phyloP scores from a whole-genome alignment of 176 grass and related monocot genomes.

The Zoysia japonica region DNA sequence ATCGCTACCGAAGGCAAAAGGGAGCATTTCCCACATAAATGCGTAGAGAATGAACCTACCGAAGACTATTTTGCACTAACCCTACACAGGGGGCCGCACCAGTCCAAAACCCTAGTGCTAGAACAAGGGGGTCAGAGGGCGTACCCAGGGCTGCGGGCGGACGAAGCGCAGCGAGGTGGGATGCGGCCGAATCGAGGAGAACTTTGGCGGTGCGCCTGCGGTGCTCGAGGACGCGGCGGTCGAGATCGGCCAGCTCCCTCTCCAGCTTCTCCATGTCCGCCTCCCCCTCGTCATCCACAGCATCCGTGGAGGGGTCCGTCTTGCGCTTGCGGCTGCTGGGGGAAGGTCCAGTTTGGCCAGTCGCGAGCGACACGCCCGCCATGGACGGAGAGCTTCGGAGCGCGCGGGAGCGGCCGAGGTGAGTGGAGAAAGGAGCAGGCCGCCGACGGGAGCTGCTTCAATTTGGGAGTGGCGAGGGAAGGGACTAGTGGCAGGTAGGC shows the following conservation, averaged over 20 bases:
- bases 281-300: slow-evolving; percentile 24
- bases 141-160: slow-evolving; percentile 36
- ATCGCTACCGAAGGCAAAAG: too few relatives aligned
- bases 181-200: slow-evolving; percentile 1
- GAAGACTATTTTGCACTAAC: too few relatives aligned
- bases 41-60: too few relatives aligned
- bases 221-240: slow-evolving; percentile 52
- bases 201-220: slow-evolving; percentile 33
- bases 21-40: too few relatives aligned
- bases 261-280: slow-evolving; percentile 49
- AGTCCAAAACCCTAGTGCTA: background rate
- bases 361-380: slow-evolving; percentile 36
- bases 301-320: background rate
- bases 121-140: background rate
- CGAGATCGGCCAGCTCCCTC: slow-evolving; percentile 55
- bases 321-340: slow-evolving; percentile 53
- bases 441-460: background rate
- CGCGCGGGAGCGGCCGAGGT: background rate
- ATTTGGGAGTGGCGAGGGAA: too few relatives aligned
- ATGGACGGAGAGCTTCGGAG: slow-evolving; percentile 33
- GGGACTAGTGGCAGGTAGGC: too few relatives aligned
- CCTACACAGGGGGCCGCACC: background rate
- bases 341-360: background rate
- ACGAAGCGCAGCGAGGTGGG: slow-evolving; percentile 35
- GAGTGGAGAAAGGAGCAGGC: background rate